A percentile compares a stretch with the other conserved stretches of the same genome.
Conservation (phyloP, 2,329 filamentous ascomycete species). For the Thielaviopsis musarum region DNA sequence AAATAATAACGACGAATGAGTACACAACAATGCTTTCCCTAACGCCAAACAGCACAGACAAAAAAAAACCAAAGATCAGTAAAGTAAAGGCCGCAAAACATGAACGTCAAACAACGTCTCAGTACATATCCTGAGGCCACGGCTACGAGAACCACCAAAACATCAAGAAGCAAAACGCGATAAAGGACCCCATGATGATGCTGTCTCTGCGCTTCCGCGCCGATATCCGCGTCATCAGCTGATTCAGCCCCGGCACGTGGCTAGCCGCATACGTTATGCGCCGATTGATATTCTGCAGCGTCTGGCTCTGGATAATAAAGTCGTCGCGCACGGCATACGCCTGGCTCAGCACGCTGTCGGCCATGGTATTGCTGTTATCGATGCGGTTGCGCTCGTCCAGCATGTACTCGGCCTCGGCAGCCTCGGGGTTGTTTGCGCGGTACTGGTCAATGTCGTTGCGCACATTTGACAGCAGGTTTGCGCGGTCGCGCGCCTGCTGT, state of each 20-base stretch:
- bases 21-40: constrained; percentile 4
- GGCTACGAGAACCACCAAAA: constrained; percentile 49
- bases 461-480: constrained; percentile 80
- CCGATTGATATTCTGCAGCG: constrained; percentile 71
- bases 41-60: constrained; percentile 9
- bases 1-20: neutral
- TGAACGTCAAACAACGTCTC: neutral
- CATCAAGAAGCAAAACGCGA: constrained; percentile 80
- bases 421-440: constrained; percentile 62
- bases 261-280: constrained; percentile 79
- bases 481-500: constrained; percentile 62
- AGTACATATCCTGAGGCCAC: neutral
- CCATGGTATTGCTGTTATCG: constrained; percentile 77
- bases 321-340: constrained; percentile 93
- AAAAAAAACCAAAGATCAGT: constrained; percentile 16
- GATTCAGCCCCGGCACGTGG: constrained; percentile 85
- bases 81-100: neutral
- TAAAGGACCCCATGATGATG: constrained; percentile 79
- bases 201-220: constrained; percentile 90
- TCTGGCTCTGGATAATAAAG: constrained; percentile 77
- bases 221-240: constrained; percentile 79
- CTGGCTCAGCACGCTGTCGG: constrained; percentile 81
- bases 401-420: constrained; percentile 92
- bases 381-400: constrained; percentile 71
- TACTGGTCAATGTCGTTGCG: constrained; percentile 86